Evolutionary conservation across 1,139 yeast species (phyloP).

Genomic region (Tardiomyces depauwii): DNA sequence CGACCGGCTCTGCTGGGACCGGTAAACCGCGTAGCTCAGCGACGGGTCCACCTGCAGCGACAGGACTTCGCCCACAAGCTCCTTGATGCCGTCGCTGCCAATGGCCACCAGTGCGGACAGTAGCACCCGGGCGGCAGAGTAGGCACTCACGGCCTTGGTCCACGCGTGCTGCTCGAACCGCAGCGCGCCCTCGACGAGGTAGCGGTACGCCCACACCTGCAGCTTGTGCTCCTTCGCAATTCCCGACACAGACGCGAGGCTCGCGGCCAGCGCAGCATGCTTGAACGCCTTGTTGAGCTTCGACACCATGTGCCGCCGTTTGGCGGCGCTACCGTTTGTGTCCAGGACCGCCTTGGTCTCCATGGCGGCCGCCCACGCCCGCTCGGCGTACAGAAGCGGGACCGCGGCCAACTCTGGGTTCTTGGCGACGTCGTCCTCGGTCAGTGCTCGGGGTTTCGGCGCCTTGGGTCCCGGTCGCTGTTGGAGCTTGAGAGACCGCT

Average conservation of each 20-base stretch:
- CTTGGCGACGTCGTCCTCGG: slow-evolving; percentile 35
- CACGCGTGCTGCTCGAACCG: slow-evolving; percentile 51
- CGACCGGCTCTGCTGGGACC: slow-evolving; percentile 19
- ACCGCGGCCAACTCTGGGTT: slow-evolving; percentile 39
- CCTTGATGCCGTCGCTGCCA: slow-evolving; percentile 24
- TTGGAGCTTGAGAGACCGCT: slow-evolving; percentile 45
- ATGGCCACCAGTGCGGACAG: slow-evolving; percentile 35
- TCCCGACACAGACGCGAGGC: slow-evolving; percentile 20
- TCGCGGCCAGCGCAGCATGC: slow-evolving; percentile 35
- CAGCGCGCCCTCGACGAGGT: slow-evolving; percentile 49
- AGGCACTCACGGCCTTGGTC: slow-evolving; percentile 39
- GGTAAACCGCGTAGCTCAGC: slow-evolving; percentile 45
- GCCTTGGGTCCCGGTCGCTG: slow-evolving; percentile 39
- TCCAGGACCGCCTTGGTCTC: slow-evolving; percentile 52
- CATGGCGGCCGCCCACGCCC: slow-evolving; percentile 57
- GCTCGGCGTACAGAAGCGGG: slow-evolving; percentile 41
- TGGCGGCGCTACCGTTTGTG: slow-evolving; percentile 35
- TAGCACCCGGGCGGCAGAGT: slow-evolving; percentile 51
- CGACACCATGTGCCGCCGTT: slow-evolving; percentile 43
- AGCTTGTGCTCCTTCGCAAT: slow-evolving; percentile 19
- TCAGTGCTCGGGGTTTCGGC: slow-evolving; percentile 26
- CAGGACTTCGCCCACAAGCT: slow-evolving; percentile 42
- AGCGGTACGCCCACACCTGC: slow-evolving; percentile 51
- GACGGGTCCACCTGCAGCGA: slow-evolving; percentile 61
- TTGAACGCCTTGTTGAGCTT: slow-evolving; percentile 56